Evolutionary conservation across 257 asterid species (phyloP).

Genomic region (Capsicum chinense): DNA sequence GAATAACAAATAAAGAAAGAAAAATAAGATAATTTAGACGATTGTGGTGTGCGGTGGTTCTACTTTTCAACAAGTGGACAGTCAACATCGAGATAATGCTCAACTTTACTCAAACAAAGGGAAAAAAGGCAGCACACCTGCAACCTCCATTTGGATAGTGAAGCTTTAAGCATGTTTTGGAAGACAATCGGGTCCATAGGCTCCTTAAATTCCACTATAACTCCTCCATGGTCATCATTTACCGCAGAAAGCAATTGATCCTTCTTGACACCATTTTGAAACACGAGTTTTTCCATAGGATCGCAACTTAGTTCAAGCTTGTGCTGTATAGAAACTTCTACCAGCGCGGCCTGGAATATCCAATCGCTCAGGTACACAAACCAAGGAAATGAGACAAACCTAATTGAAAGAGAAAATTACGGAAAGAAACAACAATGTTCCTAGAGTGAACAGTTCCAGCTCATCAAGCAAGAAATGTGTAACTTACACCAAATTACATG

Average conservation of each 20-base stretch:
- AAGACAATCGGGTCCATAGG: conserved; percentile 58
- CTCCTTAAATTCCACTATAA: conserved; percentile 65
- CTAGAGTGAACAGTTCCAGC: no score
- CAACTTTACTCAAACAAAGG: neutral
- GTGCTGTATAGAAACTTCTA: neutral
- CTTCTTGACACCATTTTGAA: conserved; percentile 43
- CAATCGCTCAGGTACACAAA: neutral
- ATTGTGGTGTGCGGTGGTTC: neutral
- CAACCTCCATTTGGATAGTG: conserved; percentile 63
- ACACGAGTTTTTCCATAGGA: conserved; percentile 47
- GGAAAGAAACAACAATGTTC: no score
- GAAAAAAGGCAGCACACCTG: conserved; percentile 50
- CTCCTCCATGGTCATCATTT: conserved; percentile 68
- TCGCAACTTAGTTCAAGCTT: neutral
- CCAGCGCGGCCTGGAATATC: neutral
- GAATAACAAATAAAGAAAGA: no score
- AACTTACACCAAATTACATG: no score
- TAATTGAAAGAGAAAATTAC: no score
- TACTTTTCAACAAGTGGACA: neutral
- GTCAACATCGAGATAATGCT: neutral
- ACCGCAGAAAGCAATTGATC: conserved; percentile 52
- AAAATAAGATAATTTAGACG: neutral
- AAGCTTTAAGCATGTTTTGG: conserved; percentile 51
- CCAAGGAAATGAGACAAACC: no score
- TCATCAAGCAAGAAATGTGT: no score